A percentile compares a stretch with the other conserved stretches of the same genome.
These are phyloP conservation scores for Cystobasidiaceae sp. DNA, from an alignment of 1,284 basidiomycete species.

Conservation along the genomic window DNA sequence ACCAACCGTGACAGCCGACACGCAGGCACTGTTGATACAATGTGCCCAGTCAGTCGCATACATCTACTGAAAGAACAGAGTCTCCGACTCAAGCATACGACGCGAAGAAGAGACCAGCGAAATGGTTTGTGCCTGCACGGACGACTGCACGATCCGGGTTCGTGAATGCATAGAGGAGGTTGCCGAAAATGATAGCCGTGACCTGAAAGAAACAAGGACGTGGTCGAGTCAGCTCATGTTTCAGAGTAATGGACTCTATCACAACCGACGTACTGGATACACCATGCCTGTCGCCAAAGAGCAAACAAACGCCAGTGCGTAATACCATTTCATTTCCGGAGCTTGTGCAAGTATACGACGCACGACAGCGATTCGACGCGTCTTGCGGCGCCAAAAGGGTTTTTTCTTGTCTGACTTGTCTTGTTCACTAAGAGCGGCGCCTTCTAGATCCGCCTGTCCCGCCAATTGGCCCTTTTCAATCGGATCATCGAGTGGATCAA, in stretches of 20 bases:
- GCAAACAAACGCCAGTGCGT: conserved; percentile 39
- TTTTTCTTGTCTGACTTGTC: conserved; percentile 21
- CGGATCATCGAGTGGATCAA: background rate
- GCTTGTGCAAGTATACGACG: conserved; percentile 44
- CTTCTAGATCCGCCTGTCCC: conserved; percentile 34
- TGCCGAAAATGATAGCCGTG: conserved; percentile 53
- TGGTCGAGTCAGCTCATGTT: too few species aligned
- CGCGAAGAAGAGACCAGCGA: background rate
- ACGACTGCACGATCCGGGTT: background rate
- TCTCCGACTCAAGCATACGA: background rate
- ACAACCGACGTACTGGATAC: too few species aligned
- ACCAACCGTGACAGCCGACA: conserved; percentile 42
- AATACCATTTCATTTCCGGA: conserved; percentile 44
- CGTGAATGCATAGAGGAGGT: background rate
- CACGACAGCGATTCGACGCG: conserved; percentile 32
- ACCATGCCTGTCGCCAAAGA: conserved; percentile 58
- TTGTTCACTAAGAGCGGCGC: conserved; percentile 18
- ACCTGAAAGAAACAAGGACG: too few species aligned
- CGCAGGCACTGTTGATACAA: conserved; percentile 41
- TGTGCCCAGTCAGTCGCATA: background rate
- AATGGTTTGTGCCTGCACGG: background rate
- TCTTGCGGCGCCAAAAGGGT: background rate
- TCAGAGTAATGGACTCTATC: too few species aligned
- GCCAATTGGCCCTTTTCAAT: conserved; percentile 24
- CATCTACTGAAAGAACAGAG: background rate